Base-by-base conservation (phyloP, 2,329 filamentous ascomycete genomes). In the Venturia aucupariae region DNA sequence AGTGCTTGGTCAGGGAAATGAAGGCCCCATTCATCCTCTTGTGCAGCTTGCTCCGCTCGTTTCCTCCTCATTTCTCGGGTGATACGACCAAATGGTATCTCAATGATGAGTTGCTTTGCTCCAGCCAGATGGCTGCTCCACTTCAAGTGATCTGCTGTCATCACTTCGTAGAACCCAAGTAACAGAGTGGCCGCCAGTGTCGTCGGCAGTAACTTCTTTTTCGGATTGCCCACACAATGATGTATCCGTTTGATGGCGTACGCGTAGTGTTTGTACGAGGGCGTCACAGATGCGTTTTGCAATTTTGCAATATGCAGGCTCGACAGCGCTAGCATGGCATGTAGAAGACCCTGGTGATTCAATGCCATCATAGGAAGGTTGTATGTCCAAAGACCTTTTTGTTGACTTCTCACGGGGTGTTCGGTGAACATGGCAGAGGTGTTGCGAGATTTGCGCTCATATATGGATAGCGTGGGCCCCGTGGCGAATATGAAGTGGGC, bases 61-160 rank as follows among this genome's bases (percentile, higher is more conserved):
- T 89, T 78, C 0, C 83, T 81, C 66, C 92, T 83, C 65, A 91
- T 86, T 64, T 86, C 82, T 65, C 84, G 84, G 0, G 89, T 90
- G 79, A 92, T 88, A 1, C 84, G 82, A 11, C 82, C 82, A 66
- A 92, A 90, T 61, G 94, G 88, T 51, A 95, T 89, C 72, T 97
- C 92, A 62, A 85, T 84, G 32, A 97, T 82, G 38, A 97, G 81
- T 67, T 92, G 88, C 48, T 88, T 86, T 11, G 91, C 90, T 15
- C 94, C 94, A 60, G 90, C 85, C 44, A 97, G 80, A 75, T 97
- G 94, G 67, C 90, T 93, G 71, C 90, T 94, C 94, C 94, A 99
- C 74, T 96, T 96, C 64, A 89, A 86, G 70, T 97, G 93, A 69
- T 99, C 93, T 27, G 92, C 93, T 42, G 89, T 89, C 87, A 93